Evolutionary conservation across 1,139 yeast species (phyloP).

Genomic region (Suhomyces bokatorum): DNA sequence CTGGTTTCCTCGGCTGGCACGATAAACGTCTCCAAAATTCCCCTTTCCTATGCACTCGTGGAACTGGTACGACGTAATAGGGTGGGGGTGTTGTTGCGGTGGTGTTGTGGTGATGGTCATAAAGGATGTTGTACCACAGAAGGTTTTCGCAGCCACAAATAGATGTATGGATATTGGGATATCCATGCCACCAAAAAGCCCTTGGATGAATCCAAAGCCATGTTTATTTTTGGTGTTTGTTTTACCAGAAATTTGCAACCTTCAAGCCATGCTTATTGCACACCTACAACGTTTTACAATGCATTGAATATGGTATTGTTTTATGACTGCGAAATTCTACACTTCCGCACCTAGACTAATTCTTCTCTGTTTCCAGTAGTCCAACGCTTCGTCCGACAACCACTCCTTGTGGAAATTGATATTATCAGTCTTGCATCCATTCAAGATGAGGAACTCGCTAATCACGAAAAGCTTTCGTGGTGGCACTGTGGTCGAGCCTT

Average conservation of each 20-base stretch:
- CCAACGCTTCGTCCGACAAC: conserved; percentile 43
- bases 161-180: too few species aligned
- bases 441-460: conserved; percentile 69
- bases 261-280: too few species aligned
- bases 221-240: too few species aligned
- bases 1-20: conserved; percentile 45
- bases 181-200: background rate
- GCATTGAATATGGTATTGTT: too few species aligned
- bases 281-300: too few species aligned
- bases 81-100: background rate
- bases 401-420: conserved; percentile 25
- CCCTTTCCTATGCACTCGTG: conserved; percentile 76
- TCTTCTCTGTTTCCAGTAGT: conserved; percentile 53
- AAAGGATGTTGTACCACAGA: background rate
- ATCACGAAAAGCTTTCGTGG: conserved; percentile 52
- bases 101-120: background rate
- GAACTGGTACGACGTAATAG: conserved; percentile 36
- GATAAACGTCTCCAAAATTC: conserved; percentile 84
- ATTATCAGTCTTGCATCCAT: conserved; percentile 52
- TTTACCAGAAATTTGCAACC: too few species aligned
- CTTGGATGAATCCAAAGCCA: background rate
- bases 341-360: conserved; percentile 24
- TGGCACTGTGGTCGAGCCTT: conserved; percentile 9
- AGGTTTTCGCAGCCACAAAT: conserved; percentile 13
- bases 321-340: background rate